Conservation (phyloP, 2,329 filamentous ascomycete genomes). For the Aspergillus uvarum region DNA sequence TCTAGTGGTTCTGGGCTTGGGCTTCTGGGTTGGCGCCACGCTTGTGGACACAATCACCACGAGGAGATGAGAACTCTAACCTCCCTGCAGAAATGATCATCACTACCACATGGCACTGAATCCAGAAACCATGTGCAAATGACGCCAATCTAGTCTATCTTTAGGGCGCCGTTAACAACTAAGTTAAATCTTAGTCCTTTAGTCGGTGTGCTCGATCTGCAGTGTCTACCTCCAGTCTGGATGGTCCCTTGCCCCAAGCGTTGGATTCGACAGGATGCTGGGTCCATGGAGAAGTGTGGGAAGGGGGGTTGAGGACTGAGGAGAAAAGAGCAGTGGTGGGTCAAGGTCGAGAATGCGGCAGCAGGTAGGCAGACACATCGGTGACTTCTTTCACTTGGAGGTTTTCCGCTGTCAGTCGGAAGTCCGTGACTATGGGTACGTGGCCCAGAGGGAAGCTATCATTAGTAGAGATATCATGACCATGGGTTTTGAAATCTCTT, state of each 20-base stretch:
- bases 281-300: background rate
- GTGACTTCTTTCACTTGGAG: background rate
- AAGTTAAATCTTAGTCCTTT: background rate
- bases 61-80: background rate
- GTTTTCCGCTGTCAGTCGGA: background rate
- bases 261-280: background rate
- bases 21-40: background rate
- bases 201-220: background rate
- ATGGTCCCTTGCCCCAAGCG: constrained; percentile 6
- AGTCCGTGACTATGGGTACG: background rate
- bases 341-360: background rate
- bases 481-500: background rate
- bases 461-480: background rate
- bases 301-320: background rate
- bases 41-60: background rate
- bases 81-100: background rate
- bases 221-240: background rate
- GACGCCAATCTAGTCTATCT: background rate
- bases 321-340: background rate
- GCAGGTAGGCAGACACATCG: background rate
- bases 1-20: background rate
- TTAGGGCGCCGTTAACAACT: background rate
- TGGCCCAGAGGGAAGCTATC: background rate
- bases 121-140: background rate
- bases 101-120: background rate